Evolutionary conservation across 2,329 filamentous ascomycete species (phyloP).

Genomic region (Fusarium sp.): DNA sequence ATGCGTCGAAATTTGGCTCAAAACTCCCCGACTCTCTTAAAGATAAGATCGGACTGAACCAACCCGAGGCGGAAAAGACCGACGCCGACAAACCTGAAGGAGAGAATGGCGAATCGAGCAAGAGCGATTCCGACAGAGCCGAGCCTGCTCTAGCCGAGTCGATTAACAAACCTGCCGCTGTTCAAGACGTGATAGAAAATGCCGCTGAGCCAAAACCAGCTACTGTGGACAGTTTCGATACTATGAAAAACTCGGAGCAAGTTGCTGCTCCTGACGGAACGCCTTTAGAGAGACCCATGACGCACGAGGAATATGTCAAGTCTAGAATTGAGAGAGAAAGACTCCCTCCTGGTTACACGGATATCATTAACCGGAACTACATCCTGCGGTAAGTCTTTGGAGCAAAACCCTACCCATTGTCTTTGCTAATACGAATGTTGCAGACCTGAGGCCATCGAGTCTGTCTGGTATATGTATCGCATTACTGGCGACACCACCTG

Average conservation of each 20-base stretch:
- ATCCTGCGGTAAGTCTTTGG: constrained; percentile 68
- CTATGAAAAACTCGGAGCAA: constrained; percentile 22
- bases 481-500: constrained; percentile 83
- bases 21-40: constrained; percentile 53
- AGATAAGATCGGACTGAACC: constrained; percentile 48
- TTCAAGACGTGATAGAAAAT: constrained; percentile 17
- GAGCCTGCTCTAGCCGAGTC: constrained; percentile 7
- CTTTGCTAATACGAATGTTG: constrained; percentile 18
- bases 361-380: constrained; percentile 64
- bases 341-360: constrained; percentile 65
- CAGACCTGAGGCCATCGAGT: constrained; percentile 88
- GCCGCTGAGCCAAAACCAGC: constrained; percentile 8
- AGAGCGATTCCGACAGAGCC: constrained; percentile 6
- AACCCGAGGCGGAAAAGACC: constrained; percentile 3
- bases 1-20: constrained; percentile 47
- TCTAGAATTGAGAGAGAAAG: constrained; percentile 59
- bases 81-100: constrained; percentile 8
- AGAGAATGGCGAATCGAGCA: constrained; percentile 9
- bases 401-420: constrained; percentile 22
- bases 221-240: constrained; percentile 30
- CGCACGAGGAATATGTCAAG: constrained; percentile 68
- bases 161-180: constrained; percentile 24
- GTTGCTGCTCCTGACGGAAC: constrained; percentile 9
- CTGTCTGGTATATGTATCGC: constrained; percentile 90
- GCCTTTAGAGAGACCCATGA: constrained; percentile 55